Conservation (phyloP, 2,329 filamentous ascomycete species). For the Fusarium camptoceras region DNA sequence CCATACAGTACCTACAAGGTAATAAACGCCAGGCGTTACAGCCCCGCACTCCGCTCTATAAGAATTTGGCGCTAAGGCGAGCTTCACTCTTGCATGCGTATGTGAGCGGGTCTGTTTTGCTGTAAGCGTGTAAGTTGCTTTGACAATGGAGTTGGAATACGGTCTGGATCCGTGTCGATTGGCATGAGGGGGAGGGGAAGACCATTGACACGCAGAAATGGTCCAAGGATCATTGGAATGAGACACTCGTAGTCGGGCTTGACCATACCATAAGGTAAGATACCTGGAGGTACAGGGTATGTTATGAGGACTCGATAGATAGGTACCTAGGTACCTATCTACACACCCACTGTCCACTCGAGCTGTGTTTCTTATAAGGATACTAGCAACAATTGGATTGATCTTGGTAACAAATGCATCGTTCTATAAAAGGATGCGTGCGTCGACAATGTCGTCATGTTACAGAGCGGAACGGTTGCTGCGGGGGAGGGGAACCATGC, state of each 20-base stretch:
- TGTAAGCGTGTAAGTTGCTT: conserved; percentile 22
- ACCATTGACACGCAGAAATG: conserved; percentile 8
- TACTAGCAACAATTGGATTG: not conserved
- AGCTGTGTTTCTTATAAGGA: not conserved
- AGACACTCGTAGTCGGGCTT: conserved; percentile 3
- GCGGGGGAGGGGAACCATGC: conserved; percentile 36
- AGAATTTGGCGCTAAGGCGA: conserved; percentile 31
- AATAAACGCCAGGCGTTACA: conserved; percentile 18
- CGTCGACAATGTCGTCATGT: conserved; percentile 45
- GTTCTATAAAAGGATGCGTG: conserved; percentile 22
- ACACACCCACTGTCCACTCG: not conserved
- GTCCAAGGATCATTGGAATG: conserved; percentile 20
- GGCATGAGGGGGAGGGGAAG: conserved; percentile 11
- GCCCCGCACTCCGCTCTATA: conserved; percentile 38
- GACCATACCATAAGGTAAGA: not conserved
- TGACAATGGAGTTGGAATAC: conserved; percentile 26
- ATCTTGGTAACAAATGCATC: not conserved
- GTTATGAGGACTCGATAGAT: not conserved
- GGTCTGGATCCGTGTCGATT: conserved; percentile 22
- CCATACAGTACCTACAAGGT: not conserved
- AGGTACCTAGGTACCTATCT: no score
- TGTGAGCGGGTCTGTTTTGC: conserved; percentile 9
- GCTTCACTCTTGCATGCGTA: conserved; percentile 19
- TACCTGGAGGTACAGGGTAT: not conserved
- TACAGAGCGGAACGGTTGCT: conserved; percentile 34